A percentile compares a stretch with the other conserved stretches of the same genome.
These are phyloP conservation scores for Sphagnum tenellum DNA, from an alignment of 225 moss, liverwort and hornwort genomes.

Conservation along the genomic window DNA sequence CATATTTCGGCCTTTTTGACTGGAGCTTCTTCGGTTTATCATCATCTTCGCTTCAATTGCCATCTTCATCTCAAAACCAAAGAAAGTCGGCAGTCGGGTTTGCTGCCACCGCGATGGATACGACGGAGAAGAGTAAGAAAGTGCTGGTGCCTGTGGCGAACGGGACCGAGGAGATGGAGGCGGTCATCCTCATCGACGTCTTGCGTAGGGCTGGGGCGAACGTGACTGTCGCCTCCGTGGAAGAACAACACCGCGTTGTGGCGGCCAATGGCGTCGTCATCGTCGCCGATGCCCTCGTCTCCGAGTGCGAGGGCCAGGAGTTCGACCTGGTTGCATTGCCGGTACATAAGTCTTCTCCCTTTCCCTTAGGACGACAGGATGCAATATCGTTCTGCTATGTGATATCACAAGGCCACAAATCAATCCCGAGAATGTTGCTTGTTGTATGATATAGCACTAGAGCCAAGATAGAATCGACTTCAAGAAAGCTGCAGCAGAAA, in stretches of 20 bases:
- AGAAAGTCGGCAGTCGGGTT: too few relatives aligned
- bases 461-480: too few relatives aligned
- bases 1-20: too few relatives aligned
- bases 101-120: conserved; percentile 8
- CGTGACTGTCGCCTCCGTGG: conserved; percentile 79
- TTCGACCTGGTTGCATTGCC: conserved; percentile 78
- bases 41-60: too few relatives aligned
- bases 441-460: too few relatives aligned
- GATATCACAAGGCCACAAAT: too few relatives aligned
- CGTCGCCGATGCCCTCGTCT: conserved; percentile 64
- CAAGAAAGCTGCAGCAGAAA: too few relatives aligned
- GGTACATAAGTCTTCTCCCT: conserved; percentile 10
- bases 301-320: conserved; percentile 38
- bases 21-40: too few relatives aligned
- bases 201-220: conserved; percentile 84
- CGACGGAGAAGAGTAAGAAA: conserved; percentile 15
- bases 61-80: too few relatives aligned
- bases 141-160: conserved; percentile 82
- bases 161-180: conserved; percentile 95
- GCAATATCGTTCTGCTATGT: too few relatives aligned
- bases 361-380: too few relatives aligned
- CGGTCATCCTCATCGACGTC: conserved; percentile 73
- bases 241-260: conserved; percentile 35
- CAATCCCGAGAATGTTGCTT: too few relatives aligned
- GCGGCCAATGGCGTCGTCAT: conserved; percentile 64